Evolutionary conservation across 139 green algal genomes (phyloP), one percentile per base, ranked within the genome.

Genomic region (Monoraphidium neglectum): DNA sequence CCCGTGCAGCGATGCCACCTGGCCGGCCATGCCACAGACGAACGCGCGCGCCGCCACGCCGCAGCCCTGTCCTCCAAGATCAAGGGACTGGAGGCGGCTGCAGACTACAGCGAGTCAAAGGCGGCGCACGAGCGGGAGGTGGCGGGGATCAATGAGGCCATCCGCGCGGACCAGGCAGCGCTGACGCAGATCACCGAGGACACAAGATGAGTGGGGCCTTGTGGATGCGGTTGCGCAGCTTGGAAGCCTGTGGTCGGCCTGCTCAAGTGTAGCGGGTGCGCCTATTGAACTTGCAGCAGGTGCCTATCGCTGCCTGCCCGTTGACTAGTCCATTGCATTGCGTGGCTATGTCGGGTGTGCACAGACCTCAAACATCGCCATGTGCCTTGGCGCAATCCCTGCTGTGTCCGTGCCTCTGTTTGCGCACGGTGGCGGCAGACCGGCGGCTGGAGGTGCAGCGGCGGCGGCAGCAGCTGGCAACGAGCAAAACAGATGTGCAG

Each of bases 1-100:
- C 56, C 26, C n/a, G n/a, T n/a, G n/a, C n/a, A n/a, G n/a, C n/a
- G 33, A 32, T 28, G 10, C 12, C 4, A 53, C 13, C n/a, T 1
- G 15, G 30, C 33, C 37, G n/a, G 30, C 24, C 26, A 49, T 38
- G 36, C 38, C 12, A 30, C 61, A 28, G 61, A 38, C 30, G 2
- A 26, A 6, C 12, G 37, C 59, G 23, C 30, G 26, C 36, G 36
- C 38, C 13, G 18, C 12, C 26, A 23, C 38, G 13, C 3, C 51
- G 54, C 70, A 69, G 70, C 57, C 37, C 70, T 77, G 21, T 68
- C 70, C 13, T 38, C 66, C 15, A 68, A 68, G 24, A 60, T 77
- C 33, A 12, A 28, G 30, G 36, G 32, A 5, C 10, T 47, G 12
- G 70, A 68, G 23, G 57, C 36, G 26, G 56, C 24, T 26, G 70